Conservation (phyloP, 2,329 filamentous ascomycete genomes). For the Trichoderma citrinoviride region DNA sequence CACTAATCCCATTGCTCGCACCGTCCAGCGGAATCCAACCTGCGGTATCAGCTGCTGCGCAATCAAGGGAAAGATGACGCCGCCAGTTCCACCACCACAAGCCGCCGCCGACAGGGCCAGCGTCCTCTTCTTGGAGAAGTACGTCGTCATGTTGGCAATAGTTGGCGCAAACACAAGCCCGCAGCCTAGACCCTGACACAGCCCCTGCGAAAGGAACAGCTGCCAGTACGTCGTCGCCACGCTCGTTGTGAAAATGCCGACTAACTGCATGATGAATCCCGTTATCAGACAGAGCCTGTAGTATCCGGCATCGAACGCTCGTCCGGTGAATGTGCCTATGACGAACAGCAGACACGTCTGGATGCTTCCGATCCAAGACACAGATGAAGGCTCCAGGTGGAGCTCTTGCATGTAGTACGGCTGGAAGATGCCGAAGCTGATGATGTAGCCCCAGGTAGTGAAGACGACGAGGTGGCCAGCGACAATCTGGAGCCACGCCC, state of each 20-base stretch:
- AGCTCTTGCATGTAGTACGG: slow-evolving; percentile 40
- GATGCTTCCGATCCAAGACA: slow-evolving; percentile 51
- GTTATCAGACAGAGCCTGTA: slow-evolving; percentile 34
- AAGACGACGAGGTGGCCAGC: slow-evolving; percentile 39
- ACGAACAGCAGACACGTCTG: slow-evolving; percentile 45
- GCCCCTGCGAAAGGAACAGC: slow-evolving; percentile 51
- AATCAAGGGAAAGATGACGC: slow-evolving; percentile 61
- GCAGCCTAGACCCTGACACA: slow-evolving; percentile 56
- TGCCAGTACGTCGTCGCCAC: slow-evolving; percentile 46
- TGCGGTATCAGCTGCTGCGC: slow-evolving; percentile 55
- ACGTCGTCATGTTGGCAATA: slow-evolving; percentile 55
- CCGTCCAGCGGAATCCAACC: slow-evolving; percentile 63
- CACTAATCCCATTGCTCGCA: slow-evolving; percentile 60
- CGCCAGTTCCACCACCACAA: slow-evolving; percentile 59
- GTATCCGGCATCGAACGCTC: slow-evolving; percentile 44
- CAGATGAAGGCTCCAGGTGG: slow-evolving; percentile 34
- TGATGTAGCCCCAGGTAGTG: slow-evolving; percentile 41
- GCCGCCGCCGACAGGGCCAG: slow-evolving; percentile 60
- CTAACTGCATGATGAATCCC: slow-evolving; percentile 43
- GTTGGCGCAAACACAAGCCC: slow-evolving; percentile 55
- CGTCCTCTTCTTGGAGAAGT: slow-evolving; percentile 58
- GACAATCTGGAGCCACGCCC: slow-evolving; percentile 41
- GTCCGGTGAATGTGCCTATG: slow-evolving; percentile 42
- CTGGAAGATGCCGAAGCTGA: slow-evolving; percentile 41
- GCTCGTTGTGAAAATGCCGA: slow-evolving; percentile 47